phyloP scores from a whole-genome alignment of 768 basidiomycete species.

The Collybiopsis confluens region DNA sequence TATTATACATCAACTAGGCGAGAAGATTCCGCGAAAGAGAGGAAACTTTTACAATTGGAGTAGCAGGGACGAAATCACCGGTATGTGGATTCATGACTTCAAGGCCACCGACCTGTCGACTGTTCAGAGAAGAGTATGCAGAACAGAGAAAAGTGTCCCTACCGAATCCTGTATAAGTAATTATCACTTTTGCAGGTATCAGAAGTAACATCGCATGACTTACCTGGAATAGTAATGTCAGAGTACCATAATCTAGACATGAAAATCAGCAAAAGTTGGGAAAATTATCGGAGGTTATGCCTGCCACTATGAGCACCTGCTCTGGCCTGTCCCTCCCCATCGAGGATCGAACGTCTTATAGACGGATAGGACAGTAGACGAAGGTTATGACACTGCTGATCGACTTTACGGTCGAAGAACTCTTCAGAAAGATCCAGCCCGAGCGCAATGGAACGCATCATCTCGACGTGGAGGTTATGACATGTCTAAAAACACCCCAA shows the following conservation, averaged over 20 bases:
- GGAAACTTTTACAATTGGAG: constrained; percentile 54
- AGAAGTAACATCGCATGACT: not conserved
- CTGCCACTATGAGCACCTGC: constrained; percentile 79
- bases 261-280: not conserved
- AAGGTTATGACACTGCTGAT: constrained; percentile 78
- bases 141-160: not conserved
- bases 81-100: constrained; percentile 82
- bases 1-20: constrained; percentile 6
- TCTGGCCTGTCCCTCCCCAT: constrained; percentile 65
- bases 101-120: constrained; percentile 65
- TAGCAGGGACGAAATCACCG: constrained; percentile 63
- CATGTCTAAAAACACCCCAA: constrained; percentile 47
- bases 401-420: constrained; percentile 73
- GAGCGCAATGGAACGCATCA: constrained; percentile 85
- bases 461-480: constrained; percentile 66
- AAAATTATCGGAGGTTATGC: not conserved
- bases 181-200: not conserved
- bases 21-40: not conserved
- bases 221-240: constrained; percentile 77
- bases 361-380: constrained; percentile 79
- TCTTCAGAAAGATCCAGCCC: constrained; percentile 68
- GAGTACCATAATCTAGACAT: constrained; percentile 69
- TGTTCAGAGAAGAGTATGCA: not conserved
- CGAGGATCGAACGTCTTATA: constrained; percentile 55
- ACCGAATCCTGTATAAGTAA: constrained; percentile 1